These are phyloP conservation scores for Gastrolobium bilobum DNA, from an alignment of 306 rosid genomes.

Conservation along the genomic window DNA sequence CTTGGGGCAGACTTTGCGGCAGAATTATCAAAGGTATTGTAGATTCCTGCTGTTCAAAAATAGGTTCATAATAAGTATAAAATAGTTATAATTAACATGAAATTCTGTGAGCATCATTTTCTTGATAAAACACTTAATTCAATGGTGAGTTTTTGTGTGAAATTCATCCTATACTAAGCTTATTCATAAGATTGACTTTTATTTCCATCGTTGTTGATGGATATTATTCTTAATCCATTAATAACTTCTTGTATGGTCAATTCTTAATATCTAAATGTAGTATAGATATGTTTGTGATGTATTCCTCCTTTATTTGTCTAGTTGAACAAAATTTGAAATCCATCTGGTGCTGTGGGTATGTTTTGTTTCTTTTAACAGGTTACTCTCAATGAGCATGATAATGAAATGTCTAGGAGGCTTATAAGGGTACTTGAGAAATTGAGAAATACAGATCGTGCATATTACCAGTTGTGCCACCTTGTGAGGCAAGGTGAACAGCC, in stretches of 20 bases:
- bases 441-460: conserved; percentile 73
- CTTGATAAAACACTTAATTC: not conserved
- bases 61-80: conserved; percentile 28
- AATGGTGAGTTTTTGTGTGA: conserved; percentile 1
- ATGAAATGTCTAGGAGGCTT: conserved; percentile 88
- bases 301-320: conserved; percentile 28
- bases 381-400: conserved; percentile 66
- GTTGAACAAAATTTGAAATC: conserved; percentile 29
- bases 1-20: conserved; percentile 91
- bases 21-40: conserved; percentile 92
- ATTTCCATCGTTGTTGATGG: conserved; percentile 7
- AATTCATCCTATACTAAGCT: conserved; percentile 5
- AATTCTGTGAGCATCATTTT: not conserved
- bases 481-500: conserved; percentile 99
- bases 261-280: conserved; percentile 27
- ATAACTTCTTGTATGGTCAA: conserved; percentile 27
- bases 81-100: not conserved
- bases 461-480: conserved; percentile 76
- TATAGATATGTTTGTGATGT: conserved; percentile 9
- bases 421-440: conserved; percentile 68
- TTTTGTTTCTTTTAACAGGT: conserved; percentile 63
- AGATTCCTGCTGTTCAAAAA: conserved; percentile 26
- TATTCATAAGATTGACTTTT: not conserved
- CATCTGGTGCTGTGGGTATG: conserved; percentile 30
- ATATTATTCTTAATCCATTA: conserved; percentile 3